Evolutionary conservation across 2,329 filamentous ascomycete genomes (phyloP).

Genomic region (Phyllosticta citribraziliensis): DNA sequence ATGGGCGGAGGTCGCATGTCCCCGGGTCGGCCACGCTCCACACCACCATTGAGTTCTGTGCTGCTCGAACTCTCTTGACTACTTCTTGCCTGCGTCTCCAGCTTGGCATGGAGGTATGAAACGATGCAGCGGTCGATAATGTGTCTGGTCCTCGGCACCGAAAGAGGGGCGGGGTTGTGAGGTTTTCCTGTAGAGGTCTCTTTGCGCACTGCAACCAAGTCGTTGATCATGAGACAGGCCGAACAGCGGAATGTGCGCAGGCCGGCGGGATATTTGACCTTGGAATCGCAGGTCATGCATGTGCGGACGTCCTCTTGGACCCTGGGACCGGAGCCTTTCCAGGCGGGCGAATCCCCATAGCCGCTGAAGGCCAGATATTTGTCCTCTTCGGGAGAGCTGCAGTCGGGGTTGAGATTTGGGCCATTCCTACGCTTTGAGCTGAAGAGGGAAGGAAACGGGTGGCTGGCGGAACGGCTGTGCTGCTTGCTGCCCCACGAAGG

Average conservation of each 20-base stretch:
- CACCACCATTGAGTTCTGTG: neutral
- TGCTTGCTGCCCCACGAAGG: slow-evolving; percentile 10
- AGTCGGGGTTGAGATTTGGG: slow-evolving; percentile 26
- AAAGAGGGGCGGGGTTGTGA: slow-evolving; percentile 35
- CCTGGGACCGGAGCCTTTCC: slow-evolving; percentile 28
- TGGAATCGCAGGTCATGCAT: slow-evolving; percentile 79
- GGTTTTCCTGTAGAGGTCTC: slow-evolving; percentile 8
- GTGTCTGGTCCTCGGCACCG: slow-evolving; percentile 48
- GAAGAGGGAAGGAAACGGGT: slow-evolving; percentile 68
- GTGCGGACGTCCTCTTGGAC: slow-evolving; percentile 51
- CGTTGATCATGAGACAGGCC: slow-evolving; percentile 77
- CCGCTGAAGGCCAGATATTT: neutral
- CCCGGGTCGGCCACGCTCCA: neutral
- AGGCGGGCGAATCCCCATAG: neutral
- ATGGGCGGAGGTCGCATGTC: slow-evolving; percentile 3
- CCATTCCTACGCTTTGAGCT: slow-evolving; percentile 37
- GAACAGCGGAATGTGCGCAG: slow-evolving; percentile 71
- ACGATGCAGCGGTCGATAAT: slow-evolving; percentile 48
- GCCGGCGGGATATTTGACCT: slow-evolving; percentile 68
- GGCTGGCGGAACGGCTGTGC: slow-evolving; percentile 58
- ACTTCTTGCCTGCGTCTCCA: slow-evolving; percentile 1
- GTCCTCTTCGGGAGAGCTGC: slow-evolving; percentile 5
- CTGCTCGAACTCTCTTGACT: slow-evolving; percentile 1
- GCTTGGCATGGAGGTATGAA: slow-evolving; percentile 32
- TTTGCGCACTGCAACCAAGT: slow-evolving; percentile 46